phyloP scores from a whole-genome alignment of 2,329 filamentous ascomycete species.

The Penicillium griseofulvum region DNA sequence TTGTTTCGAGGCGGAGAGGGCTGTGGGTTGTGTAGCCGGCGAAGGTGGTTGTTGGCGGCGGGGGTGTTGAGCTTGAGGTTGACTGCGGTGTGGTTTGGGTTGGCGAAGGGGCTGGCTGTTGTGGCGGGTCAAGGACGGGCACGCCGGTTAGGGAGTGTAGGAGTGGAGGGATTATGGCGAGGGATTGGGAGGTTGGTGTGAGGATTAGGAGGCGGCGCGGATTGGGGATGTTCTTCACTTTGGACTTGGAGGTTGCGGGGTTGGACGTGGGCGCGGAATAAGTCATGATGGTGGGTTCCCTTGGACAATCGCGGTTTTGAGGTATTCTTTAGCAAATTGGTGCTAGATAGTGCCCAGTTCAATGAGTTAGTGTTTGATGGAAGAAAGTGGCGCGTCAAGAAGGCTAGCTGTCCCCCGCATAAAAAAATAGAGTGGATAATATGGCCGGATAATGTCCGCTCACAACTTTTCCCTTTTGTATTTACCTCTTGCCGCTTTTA shows the following conservation, averaged over 20 bases:
- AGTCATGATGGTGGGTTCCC: constrained; percentile 10
- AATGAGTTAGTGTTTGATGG: background rate
- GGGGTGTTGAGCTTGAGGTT: background rate
- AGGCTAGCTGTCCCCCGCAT: constrained; percentile 16
- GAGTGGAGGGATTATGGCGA: constrained; percentile 37
- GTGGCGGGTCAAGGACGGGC: constrained; percentile 23
- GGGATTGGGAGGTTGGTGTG: constrained; percentile 37
- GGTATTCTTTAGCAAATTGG: background rate
- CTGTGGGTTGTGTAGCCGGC: constrained; percentile 48
- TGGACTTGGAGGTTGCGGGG: constrained; percentile 9
- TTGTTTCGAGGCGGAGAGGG: constrained; percentile 41
- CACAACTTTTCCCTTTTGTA: background rate
- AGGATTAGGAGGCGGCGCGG: constrained; percentile 45
- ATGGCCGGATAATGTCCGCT: background rate
- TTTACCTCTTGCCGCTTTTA: background rate
- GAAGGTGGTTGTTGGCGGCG: constrained; percentile 33
- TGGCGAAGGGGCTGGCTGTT: constrained; percentile 12
- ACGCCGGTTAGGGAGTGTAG: constrained; percentile 38
- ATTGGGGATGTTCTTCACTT: constrained; percentile 31
- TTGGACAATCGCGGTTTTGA: background rate
- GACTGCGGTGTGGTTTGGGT: background rate
- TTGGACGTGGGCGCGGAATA: constrained; percentile 6
- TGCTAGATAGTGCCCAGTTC: background rate
- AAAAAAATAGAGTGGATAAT: constrained; percentile 12
- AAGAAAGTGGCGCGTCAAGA: background rate